phyloP scores from a whole-genome alignment of 1,284 basidiomycete genomes.

The Cystobasidium pallidum region DNA sequence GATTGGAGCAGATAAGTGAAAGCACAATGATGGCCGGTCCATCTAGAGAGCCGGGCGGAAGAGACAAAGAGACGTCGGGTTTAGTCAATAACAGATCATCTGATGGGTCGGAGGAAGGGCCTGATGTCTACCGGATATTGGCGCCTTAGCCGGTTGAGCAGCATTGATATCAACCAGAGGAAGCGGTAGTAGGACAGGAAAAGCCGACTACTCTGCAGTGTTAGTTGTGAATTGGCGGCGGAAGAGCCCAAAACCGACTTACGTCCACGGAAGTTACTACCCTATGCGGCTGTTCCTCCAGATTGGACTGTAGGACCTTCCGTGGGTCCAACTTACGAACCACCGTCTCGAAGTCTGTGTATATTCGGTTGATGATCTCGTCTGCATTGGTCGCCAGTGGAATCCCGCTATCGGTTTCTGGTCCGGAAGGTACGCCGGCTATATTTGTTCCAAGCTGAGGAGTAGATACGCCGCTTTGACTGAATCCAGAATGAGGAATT shows the following conservation, averaged over 20 bases:
- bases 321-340: slow-evolving; percentile 5
- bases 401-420: slow-evolving; percentile 15
- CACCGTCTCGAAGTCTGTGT: slow-evolving; percentile 31
- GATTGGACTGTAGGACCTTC: background rate
- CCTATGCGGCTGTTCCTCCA: slow-evolving; percentile 22
- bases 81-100: too few species aligned
- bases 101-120: too few species aligned
- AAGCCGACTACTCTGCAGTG: background rate
- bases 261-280: slow-evolving; percentile 10
- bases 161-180: background rate
- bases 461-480: slow-evolving; percentile 15
- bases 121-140: slow-evolving; percentile 1
- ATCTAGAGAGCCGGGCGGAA: too few species aligned
- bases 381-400: slow-evolving; percentile 34
- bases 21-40: slow-evolving; percentile 78
- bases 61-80: too few species aligned
- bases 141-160: background rate
- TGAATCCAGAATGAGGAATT: background rate
- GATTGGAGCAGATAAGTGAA: slow-evolving; percentile 83
- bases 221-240: too few species aligned
- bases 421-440: background rate
- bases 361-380: slow-evolving; percentile 38
- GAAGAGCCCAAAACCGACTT: background rate
- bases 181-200: slow-evolving; percentile 23
- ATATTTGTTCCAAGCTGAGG: slow-evolving; percentile 12